Conservation (phyloP, 2,329 filamentous ascomycete genomes). For the Tolypocladium ovalisporum region DNA sequence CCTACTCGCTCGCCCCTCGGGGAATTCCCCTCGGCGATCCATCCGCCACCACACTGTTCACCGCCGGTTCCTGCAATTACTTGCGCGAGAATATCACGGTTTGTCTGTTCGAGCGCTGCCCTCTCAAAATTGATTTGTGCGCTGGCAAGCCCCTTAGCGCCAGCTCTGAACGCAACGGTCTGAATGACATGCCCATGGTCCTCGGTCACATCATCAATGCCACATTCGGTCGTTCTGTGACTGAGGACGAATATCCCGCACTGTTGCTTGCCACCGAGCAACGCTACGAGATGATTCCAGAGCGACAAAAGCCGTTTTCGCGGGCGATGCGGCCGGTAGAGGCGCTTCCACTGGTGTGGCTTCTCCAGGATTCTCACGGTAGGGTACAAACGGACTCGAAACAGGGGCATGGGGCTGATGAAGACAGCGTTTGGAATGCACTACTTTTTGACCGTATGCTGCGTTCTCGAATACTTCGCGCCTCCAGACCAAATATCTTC, state of each 20-base stretch:
- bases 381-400: slow-evolving; percentile 2
- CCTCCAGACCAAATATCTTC: slow-evolving; percentile 2
- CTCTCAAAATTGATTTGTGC: slow-evolving; percentile 27
- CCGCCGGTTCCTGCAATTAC: slow-evolving; percentile 39
- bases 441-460: slow-evolving; percentile 26
- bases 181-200: slow-evolving; percentile 26
- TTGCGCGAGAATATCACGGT: slow-evolving; percentile 42
- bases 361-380: slow-evolving; percentile 32
- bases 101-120: slow-evolving; percentile 31
- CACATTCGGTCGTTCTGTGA: slow-evolving; percentile 13
- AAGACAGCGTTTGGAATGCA: slow-evolving; percentile 28
- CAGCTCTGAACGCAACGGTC: neutral
- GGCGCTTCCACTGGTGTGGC: slow-evolving; percentile 20
- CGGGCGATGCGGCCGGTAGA: too few relatives aligned
- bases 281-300: slow-evolving; percentile 22
- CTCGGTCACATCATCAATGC: slow-evolving; percentile 32
- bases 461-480: slow-evolving; percentile 17
- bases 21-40: slow-evolving; percentile 11
- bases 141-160: slow-evolving; percentile 13
- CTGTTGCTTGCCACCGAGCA: slow-evolving; percentile 10
- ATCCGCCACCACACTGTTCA: slow-evolving; percentile 16
- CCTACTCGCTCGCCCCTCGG: slow-evolving; percentile 29
- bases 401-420: neutral
- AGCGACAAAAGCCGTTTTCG: slow-evolving; percentile 21
- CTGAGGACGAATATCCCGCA: slow-evolving; percentile 8